A percentile compares a stretch with the other conserved stretches of the same genome.
These are phyloP conservation scores for Xylaria palmicola DNA, from an alignment of 495 filamentous ascomycete species.

Conservation along the genomic window DNA sequence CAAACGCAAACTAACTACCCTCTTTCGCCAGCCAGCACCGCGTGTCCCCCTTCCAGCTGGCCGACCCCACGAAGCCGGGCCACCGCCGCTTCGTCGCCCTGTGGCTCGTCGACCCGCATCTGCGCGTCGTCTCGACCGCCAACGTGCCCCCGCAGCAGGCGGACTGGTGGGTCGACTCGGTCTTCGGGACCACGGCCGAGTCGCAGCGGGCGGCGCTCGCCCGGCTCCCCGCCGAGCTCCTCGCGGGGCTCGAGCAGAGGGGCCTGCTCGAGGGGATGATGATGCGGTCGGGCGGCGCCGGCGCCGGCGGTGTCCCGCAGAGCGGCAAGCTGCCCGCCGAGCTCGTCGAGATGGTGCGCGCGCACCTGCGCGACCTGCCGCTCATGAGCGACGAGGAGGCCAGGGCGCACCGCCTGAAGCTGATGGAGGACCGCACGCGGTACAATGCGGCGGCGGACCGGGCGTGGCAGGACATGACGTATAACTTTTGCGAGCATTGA, in stretches of 20 bases:
- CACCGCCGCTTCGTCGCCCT: conserved; percentile 57
- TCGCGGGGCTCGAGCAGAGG: conserved; percentile 39
- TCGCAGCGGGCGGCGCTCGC: conserved; percentile 1
- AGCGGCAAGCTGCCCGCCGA: conserved; percentile 36
- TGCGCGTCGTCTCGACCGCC: conserved; percentile 50
- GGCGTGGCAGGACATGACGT: neutral
- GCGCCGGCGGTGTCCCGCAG: conserved; percentile 10
- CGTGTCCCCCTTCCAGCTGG: conserved; percentile 49
- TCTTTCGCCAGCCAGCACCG: conserved; percentile 43
- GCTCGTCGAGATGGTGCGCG: conserved; percentile 37
- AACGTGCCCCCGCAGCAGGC: conserved; percentile 56
- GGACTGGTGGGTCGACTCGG: conserved; percentile 42
- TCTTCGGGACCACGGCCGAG: conserved; percentile 25
- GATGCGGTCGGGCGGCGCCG: no score
- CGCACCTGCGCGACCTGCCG: conserved; percentile 24
- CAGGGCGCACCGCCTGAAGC: conserved; percentile 39
- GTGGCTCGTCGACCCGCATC: conserved; percentile 56
- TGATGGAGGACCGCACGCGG: conserved; percentile 49
- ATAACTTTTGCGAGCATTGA: conserved; percentile 6
- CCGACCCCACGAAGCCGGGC: conserved; percentile 49
- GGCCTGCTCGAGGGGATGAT: conserved; percentile 19
- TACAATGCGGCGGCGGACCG: neutral
- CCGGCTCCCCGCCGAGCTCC: conserved; percentile 24
- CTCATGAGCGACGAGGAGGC: conserved; percentile 47
- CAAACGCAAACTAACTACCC: neutral